Conservation (phyloP, 75 land plant genomes). For the Picea glauca region DNA sequence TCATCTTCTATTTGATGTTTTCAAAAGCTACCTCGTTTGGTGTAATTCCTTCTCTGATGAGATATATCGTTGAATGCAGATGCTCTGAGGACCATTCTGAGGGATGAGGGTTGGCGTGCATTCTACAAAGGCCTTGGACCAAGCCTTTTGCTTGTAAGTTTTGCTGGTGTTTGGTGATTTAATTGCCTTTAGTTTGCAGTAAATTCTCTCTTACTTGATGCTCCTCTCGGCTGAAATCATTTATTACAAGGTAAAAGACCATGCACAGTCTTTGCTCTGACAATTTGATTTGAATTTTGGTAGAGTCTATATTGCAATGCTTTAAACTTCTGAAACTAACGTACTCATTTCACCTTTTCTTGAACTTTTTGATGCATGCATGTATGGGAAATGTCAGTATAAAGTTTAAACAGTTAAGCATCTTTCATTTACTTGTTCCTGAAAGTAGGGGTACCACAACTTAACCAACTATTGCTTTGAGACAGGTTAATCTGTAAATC, state of each 20-base stretch:
- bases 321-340: neutral
- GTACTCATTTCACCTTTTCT: neutral
- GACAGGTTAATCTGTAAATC: neutral
- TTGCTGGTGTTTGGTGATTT: neutral
- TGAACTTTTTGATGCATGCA: neutral
- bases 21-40: neutral
- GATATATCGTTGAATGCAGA: slow-evolving; percentile 42
- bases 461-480: neutral
- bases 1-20: slow-evolving; percentile 1
- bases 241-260: neutral
- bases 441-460: too few relatives aligned
- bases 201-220: neutral
- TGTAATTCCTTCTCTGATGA: neutral
- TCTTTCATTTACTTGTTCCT: neutral
- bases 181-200: slow-evolving; percentile 1
- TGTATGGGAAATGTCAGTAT: neutral
- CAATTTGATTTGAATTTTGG: neutral
- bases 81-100: slow-evolving; percentile 80
- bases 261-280: neutral
- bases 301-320: neutral
- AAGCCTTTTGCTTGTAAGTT: slow-evolving; percentile 80
- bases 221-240: neutral
- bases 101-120: slow-evolving; percentile 84
- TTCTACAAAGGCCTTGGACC: slow-evolving; percentile 91
- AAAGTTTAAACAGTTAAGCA: neutral